Evolutionary conservation across 345 rosid genomes (phyloP).

Genomic region (Crucihimalaya himalaica): DNA sequence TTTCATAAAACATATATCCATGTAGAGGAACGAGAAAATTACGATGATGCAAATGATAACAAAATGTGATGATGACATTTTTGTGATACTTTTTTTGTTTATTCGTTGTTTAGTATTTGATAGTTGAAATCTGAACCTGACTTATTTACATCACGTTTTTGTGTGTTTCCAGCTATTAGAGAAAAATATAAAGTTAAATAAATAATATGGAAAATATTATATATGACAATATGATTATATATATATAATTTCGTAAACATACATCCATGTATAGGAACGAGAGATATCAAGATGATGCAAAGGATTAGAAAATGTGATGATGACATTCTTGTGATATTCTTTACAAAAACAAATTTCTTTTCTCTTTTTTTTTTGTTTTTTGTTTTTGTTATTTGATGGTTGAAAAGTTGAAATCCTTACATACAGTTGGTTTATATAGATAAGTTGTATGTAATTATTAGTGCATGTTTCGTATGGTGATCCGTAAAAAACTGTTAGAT

Average conservation of each 20-base stretch:
- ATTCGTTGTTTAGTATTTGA: not conserved
- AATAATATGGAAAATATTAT: not conserved
- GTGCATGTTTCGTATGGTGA: not conserved
- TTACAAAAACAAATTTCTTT: not conserved
- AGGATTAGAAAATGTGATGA: not conserved
- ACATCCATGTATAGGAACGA: too few relatives aligned
- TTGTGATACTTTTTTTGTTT: not conserved
- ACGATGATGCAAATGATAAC: not conserved
- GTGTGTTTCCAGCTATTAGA: not conserved
- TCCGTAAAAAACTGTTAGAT: not conserved
- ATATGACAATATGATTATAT: not conserved
- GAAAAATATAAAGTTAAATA: not conserved
- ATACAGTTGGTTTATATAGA: not conserved
- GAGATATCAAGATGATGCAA: too few relatives aligned
- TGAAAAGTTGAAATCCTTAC: not conserved
- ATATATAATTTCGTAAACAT: too few relatives aligned
- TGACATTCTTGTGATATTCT: not conserved
- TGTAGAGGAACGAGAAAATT: not conserved
- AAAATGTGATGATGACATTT: not conserved
- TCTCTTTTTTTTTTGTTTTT: not conserved
- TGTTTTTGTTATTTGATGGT: not conserved
- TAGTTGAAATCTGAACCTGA: not conserved
- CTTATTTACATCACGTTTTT: not conserved
- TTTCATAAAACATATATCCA: not conserved
- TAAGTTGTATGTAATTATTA: not conserved